These are phyloP conservation scores for Cytospora piceae DNA, from an alignment of 2,329 filamentous ascomycete genomes.

Conservation along the genomic window DNA sequence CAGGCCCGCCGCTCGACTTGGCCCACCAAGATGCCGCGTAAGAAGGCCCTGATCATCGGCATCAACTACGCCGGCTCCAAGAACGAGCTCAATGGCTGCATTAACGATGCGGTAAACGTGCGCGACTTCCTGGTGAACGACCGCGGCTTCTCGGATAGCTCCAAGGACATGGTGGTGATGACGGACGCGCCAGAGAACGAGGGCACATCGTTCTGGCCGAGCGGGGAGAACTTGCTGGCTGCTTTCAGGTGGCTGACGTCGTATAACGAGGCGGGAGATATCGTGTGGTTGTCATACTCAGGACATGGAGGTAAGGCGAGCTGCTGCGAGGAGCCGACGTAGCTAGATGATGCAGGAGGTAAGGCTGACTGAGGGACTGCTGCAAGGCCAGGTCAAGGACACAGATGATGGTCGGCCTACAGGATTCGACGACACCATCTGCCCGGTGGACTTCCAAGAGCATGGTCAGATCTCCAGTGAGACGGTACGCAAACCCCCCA, in stretches of 20 bases:
- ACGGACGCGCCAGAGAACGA: slow-evolving; percentile 40
- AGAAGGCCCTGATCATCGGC: slow-evolving; percentile 47
- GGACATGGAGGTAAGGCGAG: slow-evolving; percentile 54
- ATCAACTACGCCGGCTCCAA: slow-evolving; percentile 65
- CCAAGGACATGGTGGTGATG: slow-evolving; percentile 43
- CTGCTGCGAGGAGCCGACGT: neutral
- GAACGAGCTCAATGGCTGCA: slow-evolving; percentile 62
- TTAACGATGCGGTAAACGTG: slow-evolving; percentile 44
- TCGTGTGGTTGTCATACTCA: slow-evolving; percentile 60
- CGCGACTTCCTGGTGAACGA: slow-evolving; percentile 43
- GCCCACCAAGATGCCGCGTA: slow-evolving; percentile 35
- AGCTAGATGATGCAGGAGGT: neutral
- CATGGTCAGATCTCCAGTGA: slow-evolving; percentile 58
- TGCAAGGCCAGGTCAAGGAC: slow-evolving; percentile 48
- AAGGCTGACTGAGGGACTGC: slow-evolving; percentile 21
- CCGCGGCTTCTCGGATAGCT: slow-evolving; percentile 41
- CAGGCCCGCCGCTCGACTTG: neutral
- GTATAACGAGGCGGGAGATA: slow-evolving; percentile 51
- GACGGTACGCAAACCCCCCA: slow-evolving; percentile 37
- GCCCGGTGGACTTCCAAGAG: slow-evolving; percentile 55
- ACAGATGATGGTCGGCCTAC: slow-evolving; percentile 44
- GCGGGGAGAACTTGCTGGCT: slow-evolving; percentile 43
- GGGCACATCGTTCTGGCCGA: slow-evolving; percentile 42
- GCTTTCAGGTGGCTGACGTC: slow-evolving; percentile 63
- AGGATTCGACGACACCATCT: slow-evolving; percentile 55